Percentiles rank a stretch among this genome's conserved stretches.
Evolutionary conservation across 2,329 filamentous ascomycete species (phyloP).

Genomic region (Malbranchea zuffiana): DNA sequence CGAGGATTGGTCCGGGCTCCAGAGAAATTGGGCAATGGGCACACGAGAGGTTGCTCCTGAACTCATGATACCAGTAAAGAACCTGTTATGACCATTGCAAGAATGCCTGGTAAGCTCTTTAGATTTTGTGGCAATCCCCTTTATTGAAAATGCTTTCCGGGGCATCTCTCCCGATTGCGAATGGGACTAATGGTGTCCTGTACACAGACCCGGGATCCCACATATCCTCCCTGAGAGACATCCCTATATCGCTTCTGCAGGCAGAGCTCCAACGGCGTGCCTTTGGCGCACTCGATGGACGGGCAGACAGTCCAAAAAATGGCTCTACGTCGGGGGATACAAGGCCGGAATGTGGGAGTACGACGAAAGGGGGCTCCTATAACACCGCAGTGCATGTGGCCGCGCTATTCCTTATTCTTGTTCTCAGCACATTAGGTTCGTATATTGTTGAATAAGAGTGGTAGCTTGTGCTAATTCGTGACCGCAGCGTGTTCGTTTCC

Average conservation of each 20-base stretch:
- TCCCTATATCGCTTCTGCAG: slow-evolving; percentile 26
- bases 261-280: slow-evolving; percentile 22
- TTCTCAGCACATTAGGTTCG: slow-evolving; percentile 38
- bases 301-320: slow-evolving; percentile 1
- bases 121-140: no score
- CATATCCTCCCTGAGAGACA: slow-evolving; percentile 19
- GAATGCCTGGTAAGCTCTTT: no score
- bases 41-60: no score
- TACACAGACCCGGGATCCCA: slow-evolving; percentile 7
- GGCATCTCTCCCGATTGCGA: slow-evolving; percentile 19
- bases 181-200: no score
- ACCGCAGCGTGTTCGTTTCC: slow-evolving; percentile 49
- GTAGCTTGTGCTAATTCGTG: not conserved
- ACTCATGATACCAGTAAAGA: no score
- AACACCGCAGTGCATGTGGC: slow-evolving; percentile 57
- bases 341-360: slow-evolving; percentile 26
- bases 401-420: slow-evolving; percentile 55
- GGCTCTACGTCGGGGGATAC: slow-evolving; percentile 8
- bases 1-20: no score
- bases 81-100: no score
- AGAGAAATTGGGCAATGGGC: no score
- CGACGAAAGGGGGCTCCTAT: slow-evolving; percentile 38
- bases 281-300: not conserved
- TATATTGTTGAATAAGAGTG: not conserved
- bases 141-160: no score